Evolutionary conservation across 106 monocot species (phyloP).

Genomic region (Allium fistulosum): DNA sequence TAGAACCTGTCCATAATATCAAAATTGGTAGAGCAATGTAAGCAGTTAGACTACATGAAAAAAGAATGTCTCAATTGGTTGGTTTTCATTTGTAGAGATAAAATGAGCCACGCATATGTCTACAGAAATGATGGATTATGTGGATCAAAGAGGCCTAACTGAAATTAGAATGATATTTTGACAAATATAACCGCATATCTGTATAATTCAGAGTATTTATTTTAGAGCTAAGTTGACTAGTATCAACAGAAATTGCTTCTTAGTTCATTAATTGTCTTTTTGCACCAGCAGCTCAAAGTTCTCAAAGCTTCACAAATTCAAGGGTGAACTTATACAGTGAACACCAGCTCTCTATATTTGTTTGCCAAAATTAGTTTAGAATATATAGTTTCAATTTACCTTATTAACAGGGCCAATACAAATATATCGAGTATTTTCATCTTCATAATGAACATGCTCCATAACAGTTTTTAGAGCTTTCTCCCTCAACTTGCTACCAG

Average conservation of each 20-base stretch:
- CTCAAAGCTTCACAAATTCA: neutral
- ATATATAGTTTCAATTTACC: slow-evolving; percentile 29
- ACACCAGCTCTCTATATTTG: neutral
- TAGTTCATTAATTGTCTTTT: too few relatives aligned
- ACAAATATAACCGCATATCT: too few relatives aligned
- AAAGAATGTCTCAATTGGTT: too few relatives aligned
- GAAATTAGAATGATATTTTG: too few relatives aligned
- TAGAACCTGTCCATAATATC: slow-evolving; percentile 25
- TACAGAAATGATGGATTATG: neutral
- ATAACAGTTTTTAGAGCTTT: slow-evolving; percentile 61
- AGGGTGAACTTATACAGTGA: neutral
- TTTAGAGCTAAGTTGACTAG: too few relatives aligned
- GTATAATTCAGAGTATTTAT: neutral
- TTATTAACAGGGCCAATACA: slow-evolving; percentile 95
- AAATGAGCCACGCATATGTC: too few relatives aligned
- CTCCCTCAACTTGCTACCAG: slow-evolving; percentile 62
- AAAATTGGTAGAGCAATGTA: neutral
- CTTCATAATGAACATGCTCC: slow-evolving; percentile 95
- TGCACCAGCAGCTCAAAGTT: neutral
- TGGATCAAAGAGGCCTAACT: neutral
- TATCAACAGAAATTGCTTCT: too few relatives aligned
- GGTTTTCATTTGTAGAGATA: too few relatives aligned
- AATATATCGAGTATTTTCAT: slow-evolving; percentile 81
- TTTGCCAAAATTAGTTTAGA: neutral
- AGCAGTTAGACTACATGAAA: too few relatives aligned